These are phyloP conservation scores for Kernera saxatilis DNA, from an alignment of 345 rosid species.

Conservation along the genomic window DNA sequence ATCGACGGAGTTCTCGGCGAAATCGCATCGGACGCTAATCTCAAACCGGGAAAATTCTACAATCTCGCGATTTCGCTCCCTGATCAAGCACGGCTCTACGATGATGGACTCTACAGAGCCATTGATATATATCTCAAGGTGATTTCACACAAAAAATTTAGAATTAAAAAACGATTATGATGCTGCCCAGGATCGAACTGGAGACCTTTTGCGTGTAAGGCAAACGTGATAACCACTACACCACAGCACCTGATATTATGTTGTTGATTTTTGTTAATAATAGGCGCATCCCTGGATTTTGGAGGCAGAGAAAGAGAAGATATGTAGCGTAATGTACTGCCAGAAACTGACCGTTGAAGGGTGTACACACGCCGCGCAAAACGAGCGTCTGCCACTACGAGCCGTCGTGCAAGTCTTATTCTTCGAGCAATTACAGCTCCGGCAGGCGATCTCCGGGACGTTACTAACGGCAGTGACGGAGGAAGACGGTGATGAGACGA, in stretches of 20 bases:
- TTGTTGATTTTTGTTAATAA: accelerated
- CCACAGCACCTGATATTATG: neutral
- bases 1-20: conserved; percentile 81
- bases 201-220: conserved; percentile 31
- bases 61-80: conserved; percentile 55
- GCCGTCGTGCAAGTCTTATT: conserved; percentile 78
- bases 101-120: conserved; percentile 85
- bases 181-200: conserved; percentile 29
- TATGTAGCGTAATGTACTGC: conserved; percentile 67
- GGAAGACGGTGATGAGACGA: neutral
- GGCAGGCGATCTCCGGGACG: conserved; percentile 64
- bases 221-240: conserved; percentile 32
- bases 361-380: conserved; percentile 93
- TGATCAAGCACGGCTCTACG: conserved; percentile 60
- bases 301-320: conserved; percentile 68
- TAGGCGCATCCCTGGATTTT: conserved; percentile 76
- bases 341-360: conserved; percentile 79
- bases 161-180: neutral
- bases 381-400: conserved; percentile 80
- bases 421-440: conserved; percentile 75
- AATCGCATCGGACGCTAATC: conserved; percentile 79
- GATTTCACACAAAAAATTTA: neutral
- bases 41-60: conserved; percentile 64
- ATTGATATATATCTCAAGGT: conserved; percentile 87
- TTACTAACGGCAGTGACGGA: conserved; percentile 20